Base-by-base conservation (phyloP, 345 rosid genomes). In the Nasturtium officinale region DNA sequence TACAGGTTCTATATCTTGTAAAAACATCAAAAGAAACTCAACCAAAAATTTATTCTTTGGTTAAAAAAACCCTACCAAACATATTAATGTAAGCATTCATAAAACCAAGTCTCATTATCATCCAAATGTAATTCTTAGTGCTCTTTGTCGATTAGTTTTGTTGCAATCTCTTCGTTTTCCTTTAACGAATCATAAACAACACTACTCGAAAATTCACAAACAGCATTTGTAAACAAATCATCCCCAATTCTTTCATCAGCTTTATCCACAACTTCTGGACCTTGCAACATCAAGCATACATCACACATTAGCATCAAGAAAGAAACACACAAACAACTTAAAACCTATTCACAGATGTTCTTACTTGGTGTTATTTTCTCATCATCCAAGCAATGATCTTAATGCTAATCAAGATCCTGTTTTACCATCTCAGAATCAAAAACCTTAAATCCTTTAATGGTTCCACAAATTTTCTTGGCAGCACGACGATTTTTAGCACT, bases 401-500 rank as follows among this genome's bases (percentile, higher is more conserved):
- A 84, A 25, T 81, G 88, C 30, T 82, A 83, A 77, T 57, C 50
- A 59, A 63, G 35, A 37, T 45, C 2, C 57, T 54, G 80, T 80
- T 61, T 13, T 2, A 50, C 17, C 37, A 51, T 80, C 42, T 30
- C 76, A 0, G 78, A 65, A 33, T 53, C 86, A 67, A 60, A 28
- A 25, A 81, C 23, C 74, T 77, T 85, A 71, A 79, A 86, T 17
- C 89, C 92, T 77, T 85, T 78, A 59, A 83, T 47, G 55, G 87
- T 84, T 80, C 92, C 96, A 79, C 92, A 89, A 3, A 86, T 33
- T 77, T 80, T 89, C 86, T 76, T 87, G 72, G 87, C 92, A 5
- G 92, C 75, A 74, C 92, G 92, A 66, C 88, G 71, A 40, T 82
- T 83, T 40, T 68, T 87, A 55, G 96, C 89, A 79, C 89, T 89